Base-by-base conservation (phyloP, 2,329 filamentous ascomycete species). In the Botrytis hyacinthi region DNA sequence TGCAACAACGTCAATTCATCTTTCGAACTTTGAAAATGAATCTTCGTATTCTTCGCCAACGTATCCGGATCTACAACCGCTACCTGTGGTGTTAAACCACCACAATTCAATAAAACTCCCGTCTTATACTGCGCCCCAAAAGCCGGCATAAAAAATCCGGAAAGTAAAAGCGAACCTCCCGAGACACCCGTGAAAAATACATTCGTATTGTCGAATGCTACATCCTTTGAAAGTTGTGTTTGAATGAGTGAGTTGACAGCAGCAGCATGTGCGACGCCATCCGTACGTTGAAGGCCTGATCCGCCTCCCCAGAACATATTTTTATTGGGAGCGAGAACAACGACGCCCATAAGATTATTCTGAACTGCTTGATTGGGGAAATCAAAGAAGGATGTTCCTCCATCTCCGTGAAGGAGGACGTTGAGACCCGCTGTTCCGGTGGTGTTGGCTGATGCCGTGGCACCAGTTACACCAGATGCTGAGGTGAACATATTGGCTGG, bases 311-410 rank as follows among this genome's bases (percentile, higher is more conserved):
- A 90, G 83, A 89, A 88, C 48, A 87, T 84, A 74, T 87, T 85
- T 71, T 82, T 79, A 78, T 88, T 83, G 9, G 88, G 88, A 0
- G 88, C 86, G 20, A 89, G 0, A 89, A 95, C 77, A 82, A 93
- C 51, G 89, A 95, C 72, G 90, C 97, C 60, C 93, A 97, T 81
- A 89, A 91, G 76, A 88, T 92, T 76, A 86, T 93, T 59, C 85
- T 97, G 14, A 91, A 97, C 77, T 89, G 92, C 6, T 84, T 97
- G 48, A 92, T 94, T 81, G 89, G 87, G 74, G 88, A 98, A 63
- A 86, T 98, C n/a, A 94, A 98, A 79, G 91, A 94, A 77, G 20
- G 86, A 87, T 77, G 88, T 85, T 10, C 88, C 88, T 60, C 88
- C 87, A 78, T 90, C 88, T 68, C 87, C 87, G 78, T 90, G 88